Percentiles rank a stretch among this genome's conserved stretches.
Conservation (phyloP, 2,329 filamentous ascomycete species). For the Cytospora chrysosperma region DNA sequence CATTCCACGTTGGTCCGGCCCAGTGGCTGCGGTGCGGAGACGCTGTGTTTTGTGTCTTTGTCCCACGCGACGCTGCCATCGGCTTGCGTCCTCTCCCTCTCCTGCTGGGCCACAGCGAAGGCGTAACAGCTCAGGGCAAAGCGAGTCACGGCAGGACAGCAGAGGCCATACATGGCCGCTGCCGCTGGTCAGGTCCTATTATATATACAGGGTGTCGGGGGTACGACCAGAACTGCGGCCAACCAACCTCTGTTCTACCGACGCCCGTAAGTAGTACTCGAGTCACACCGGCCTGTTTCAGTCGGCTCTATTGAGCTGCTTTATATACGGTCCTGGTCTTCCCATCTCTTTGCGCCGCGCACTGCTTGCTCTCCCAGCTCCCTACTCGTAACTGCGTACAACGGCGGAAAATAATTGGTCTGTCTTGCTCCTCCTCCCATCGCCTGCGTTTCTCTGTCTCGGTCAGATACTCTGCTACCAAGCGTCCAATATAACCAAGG, state of each 20-base stretch:
- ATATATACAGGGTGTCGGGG: slow-evolving; percentile 8
- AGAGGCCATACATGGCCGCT: slow-evolving; percentile 9
- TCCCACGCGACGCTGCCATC: slow-evolving; percentile 18
- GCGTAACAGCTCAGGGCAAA: slow-evolving; percentile 3
- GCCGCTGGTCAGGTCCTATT: background rate
- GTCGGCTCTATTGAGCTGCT: slow-evolving; percentile 18
- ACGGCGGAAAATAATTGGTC: slow-evolving; percentile 28
- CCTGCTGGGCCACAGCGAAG: background rate
- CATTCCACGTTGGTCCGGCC: slow-evolving; percentile 14
- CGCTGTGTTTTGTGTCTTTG: slow-evolving; percentile 19
- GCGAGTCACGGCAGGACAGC: background rate
- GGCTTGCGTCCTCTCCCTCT: slow-evolving; percentile 10
- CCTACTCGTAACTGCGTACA: slow-evolving; percentile 26
- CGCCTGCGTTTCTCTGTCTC: slow-evolving; percentile 17
- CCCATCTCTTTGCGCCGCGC: slow-evolving; percentile 17
- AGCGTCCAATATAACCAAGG: background rate
- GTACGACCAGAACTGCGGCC: slow-evolving; percentile 25
- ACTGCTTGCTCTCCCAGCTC: slow-evolving; percentile 23
- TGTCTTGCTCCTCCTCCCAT: slow-evolving; percentile 24
- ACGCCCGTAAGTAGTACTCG: slow-evolving; percentile 15
- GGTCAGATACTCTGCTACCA: slow-evolving; percentile 15
- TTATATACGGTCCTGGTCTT: slow-evolving; percentile 25
- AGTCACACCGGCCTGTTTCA: slow-evolving; percentile 27
- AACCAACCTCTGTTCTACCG: slow-evolving; percentile 20
- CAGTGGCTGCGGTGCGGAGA: slow-evolving; percentile 16